Base-by-base conservation (phyloP, 2,329 filamentous ascomycete species). In the Fusarium caatingaense region DNA sequence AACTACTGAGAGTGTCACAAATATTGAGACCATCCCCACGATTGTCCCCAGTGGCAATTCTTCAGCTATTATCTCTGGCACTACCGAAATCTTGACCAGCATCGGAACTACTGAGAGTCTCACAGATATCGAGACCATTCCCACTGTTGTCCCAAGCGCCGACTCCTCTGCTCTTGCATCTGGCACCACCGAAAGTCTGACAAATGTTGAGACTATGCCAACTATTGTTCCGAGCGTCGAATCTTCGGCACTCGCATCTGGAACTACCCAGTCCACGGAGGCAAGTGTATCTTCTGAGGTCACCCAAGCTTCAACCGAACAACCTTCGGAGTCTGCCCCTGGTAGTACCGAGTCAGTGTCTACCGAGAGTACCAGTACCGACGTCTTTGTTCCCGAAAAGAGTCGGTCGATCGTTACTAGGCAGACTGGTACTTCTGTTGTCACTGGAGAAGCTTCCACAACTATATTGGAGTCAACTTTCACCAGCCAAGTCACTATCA, bases 181-280 rank as follows among this genome's bases (percentile, higher is more conserved):
- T 37, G 32, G 34, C 34, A 57, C 61, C 5, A 60, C 70, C 2
- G 27, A 49, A 15, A 63, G 45, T 6, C 7, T 61, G 2, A 66
- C 68, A 2, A 58, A 73, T 30, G 27, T 75, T 13, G 72, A 75
- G 60, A 74, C 72, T 1, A 69, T 74, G 54, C 72, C 72, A 5
- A 71, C 59, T 2, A n/a, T 72, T 20, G 25, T 60, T 8, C 60
- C 56, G 4, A 74, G 65, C 6, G 41, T 50, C 8, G 62, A 50
- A 21, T 73, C 72, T 7, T 72, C 60, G 16, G 73, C 71, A 27
- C 40, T 65, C 18, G 60, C 60, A 23, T 40, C 48, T n/a, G 66
- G 55, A 8, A 66, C 64, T 12, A 69, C 53, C 18, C 34, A 46
- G 6, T 32, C 27, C 5, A 48, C 68, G 0, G 58, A 60, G 25